Conservation (phyloP, 2,329 filamentous ascomycete genomes). For the Cladophialophora psammophila region DNA sequence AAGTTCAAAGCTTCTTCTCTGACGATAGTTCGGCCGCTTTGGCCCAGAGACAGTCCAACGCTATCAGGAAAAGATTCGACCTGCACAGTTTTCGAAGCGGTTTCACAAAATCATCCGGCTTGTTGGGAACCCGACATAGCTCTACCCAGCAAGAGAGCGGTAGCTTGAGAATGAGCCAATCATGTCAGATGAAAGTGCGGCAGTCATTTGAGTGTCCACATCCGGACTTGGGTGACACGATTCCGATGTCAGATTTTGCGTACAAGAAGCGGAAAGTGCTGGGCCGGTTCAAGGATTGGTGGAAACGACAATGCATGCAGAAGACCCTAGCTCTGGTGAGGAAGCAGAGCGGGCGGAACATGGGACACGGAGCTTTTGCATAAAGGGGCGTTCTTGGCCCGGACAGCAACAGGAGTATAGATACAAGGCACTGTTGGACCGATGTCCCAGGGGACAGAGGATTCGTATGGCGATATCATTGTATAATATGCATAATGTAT, state of each 20-base stretch:
- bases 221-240: slow-evolving; percentile 26
- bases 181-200: slow-evolving; percentile 28
- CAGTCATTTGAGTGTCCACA: slow-evolving; percentile 29
- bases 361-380: slow-evolving; percentile 20
- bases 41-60: slow-evolving; percentile 24
- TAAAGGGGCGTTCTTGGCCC: slow-evolving; percentile 9
- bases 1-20: slow-evolving; percentile 48
- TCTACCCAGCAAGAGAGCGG: slow-evolving; percentile 13
- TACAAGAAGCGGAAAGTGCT: slow-evolving; percentile 40
- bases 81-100: slow-evolving; percentile 33
- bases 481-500: not conserved
- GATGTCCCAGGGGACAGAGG: not conserved
- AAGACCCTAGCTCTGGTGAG: slow-evolving; percentile 28
- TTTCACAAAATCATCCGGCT: slow-evolving; percentile 31
- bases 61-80: slow-evolving; percentile 30
- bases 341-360: slow-evolving; percentile 26
- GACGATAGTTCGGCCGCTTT: slow-evolving; percentile 46
- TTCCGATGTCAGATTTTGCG: slow-evolving; percentile 40
- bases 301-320: slow-evolving; percentile 36
- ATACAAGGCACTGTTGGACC: not conserved
- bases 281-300: slow-evolving; percentile 40
- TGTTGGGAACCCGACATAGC: slow-evolving; percentile 24
- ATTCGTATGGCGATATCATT: not conserved
- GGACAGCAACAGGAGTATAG: not conserved
- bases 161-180: slow-evolving; percentile 17